These are phyloP conservation scores for Vitis labrusca DNA, from an alignment of 164 flowering plant species.

Conservation along the genomic window DNA sequence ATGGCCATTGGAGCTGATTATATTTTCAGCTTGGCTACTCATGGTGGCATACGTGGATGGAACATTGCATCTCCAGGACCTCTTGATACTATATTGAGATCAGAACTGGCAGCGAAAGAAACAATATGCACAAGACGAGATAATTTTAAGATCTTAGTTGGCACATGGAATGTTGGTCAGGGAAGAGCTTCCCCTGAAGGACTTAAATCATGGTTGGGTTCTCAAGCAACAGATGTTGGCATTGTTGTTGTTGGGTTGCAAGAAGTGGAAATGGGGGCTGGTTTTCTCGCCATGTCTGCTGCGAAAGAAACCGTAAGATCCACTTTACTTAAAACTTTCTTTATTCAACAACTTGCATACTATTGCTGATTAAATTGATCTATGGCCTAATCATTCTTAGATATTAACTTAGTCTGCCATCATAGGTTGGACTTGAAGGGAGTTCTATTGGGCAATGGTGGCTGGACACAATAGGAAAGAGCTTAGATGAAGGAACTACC, in stretches of 20 bases:
- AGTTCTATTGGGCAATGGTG: conserved; percentile 88
- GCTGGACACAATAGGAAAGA: conserved; percentile 86
- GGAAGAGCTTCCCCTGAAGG: conserved; percentile 84
- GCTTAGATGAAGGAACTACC: conserved; percentile 72
- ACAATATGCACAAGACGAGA: conserved; percentile 50
- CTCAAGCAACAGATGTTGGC: conserved; percentile 73
- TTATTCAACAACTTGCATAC: not conserved
- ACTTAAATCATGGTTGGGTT: conserved; percentile 86
- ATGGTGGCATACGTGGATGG: conserved; percentile 99
- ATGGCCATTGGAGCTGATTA: conserved; percentile 66
- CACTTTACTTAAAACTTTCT: not conserved
- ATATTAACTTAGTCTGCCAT: conserved; percentile 8
- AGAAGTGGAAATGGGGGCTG: conserved; percentile 99
- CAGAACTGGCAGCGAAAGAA: conserved; percentile 69
- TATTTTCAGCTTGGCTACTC: conserved; percentile 82
- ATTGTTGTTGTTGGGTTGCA: conserved; percentile 91
- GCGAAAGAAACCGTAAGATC: conserved; percentile 92
- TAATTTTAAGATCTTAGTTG: conserved; percentile 61
- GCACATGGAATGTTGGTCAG: conserved; percentile 99
- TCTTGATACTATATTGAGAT: conserved; percentile 61
- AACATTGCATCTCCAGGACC: conserved; percentile 76
- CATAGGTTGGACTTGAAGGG: conserved; percentile 97
- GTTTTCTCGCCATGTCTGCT: conserved; percentile 97
- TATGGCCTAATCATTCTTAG: not conserved
- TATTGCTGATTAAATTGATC: not conserved